Evolutionary conservation across 2,329 filamentous ascomycete species (phyloP).

Genomic region (Paraphaeosphaeria minitans): DNA sequence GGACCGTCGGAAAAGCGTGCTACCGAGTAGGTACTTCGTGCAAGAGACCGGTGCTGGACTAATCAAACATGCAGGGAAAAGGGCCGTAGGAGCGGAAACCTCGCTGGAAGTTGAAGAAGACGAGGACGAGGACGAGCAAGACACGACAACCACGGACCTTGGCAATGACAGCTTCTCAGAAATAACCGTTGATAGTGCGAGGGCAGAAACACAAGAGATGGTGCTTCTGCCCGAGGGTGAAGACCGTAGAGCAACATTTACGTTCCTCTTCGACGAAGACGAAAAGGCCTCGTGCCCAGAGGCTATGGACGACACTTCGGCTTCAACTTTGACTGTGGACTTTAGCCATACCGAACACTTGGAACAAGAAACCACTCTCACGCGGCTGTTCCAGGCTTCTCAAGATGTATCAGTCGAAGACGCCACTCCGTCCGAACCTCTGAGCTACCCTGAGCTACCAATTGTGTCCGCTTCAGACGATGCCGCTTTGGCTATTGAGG

Average conservation of each 20-base stretch:
- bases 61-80: conserved; percentile 35
- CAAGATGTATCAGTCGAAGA: conserved; percentile 10
- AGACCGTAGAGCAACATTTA: conserved; percentile 23
- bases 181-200: conserved; percentile 6
- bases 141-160: conserved; percentile 20
- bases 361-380: conserved; percentile 27
- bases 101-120: conserved; percentile 15
- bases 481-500: background rate
- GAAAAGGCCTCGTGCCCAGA: conserved; percentile 17
- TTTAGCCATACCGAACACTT: background rate
- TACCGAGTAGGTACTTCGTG: conserved; percentile 33
- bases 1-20: conserved; percentile 43
- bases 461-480: background rate
- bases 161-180: conserved; percentile 19
- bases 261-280: conserved; percentile 22
- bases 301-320: conserved; percentile 7
- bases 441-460: conserved; percentile 1
- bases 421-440: background rate
- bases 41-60: conserved; percentile 9
- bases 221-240: conserved; percentile 5
- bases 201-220: background rate
- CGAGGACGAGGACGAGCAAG: conserved; percentile 18
- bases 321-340: background rate
- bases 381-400: conserved; percentile 32
- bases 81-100: conserved; percentile 10